Evolutionary conservation across 2,329 filamentous ascomycete genomes (phyloP).

Genomic region (Claviceps maximensis): DNA sequence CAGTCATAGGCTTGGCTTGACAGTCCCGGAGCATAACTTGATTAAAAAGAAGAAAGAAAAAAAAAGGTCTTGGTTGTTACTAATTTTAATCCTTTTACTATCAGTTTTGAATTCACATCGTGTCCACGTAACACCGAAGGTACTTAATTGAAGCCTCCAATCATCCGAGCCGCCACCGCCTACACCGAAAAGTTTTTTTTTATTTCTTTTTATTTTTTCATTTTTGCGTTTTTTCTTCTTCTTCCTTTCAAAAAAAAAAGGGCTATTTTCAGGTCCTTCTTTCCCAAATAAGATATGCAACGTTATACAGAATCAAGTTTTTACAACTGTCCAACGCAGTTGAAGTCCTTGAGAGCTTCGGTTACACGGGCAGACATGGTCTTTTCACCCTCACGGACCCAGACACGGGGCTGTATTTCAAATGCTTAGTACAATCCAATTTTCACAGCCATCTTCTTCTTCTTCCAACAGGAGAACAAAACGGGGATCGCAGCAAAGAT

Average conservation of each 20-base stretch:
- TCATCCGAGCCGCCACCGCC: neutral
- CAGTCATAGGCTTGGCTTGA: neutral
- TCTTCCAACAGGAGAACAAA: neutral
- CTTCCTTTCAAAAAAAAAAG: neutral
- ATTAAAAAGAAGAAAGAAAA: neutral
- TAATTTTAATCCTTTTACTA: neutral
- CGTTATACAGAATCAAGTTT: neutral
- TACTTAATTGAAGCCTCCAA: neutral
- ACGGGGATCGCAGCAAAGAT: neutral
- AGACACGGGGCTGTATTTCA: conserved; percentile 59
- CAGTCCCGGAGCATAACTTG: neutral
- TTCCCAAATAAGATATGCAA: conserved; percentile 1
- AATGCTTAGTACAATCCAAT: neutral
- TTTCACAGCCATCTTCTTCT: neutral
- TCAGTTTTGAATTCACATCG: neutral
- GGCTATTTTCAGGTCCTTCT: neutral
- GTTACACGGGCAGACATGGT: conserved; percentile 75
- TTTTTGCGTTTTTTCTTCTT: neutral
- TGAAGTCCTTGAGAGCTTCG: conserved; percentile 83
- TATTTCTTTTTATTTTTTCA: neutral
- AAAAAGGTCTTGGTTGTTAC: neutral
- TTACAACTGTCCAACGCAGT: conserved; percentile 31
- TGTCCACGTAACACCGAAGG: neutral
- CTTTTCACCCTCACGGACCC: conserved; percentile 96
- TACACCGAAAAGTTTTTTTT: neutral